Conservation (phyloP, 2,329 filamentous ascomycete species). For the Alternaria brassicicola region DNA sequence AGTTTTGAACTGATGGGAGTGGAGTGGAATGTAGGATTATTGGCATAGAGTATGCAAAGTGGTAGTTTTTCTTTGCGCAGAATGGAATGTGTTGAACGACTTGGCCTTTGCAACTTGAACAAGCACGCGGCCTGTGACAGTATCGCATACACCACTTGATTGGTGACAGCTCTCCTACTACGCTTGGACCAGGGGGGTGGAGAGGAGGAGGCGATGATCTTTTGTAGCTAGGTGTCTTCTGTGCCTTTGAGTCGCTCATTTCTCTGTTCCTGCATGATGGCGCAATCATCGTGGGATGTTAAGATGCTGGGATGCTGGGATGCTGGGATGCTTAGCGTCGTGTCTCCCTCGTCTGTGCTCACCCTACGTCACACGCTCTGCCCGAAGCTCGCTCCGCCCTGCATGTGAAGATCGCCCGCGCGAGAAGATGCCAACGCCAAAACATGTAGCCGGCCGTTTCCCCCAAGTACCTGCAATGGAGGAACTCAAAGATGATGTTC, state of each 20-base stretch:
- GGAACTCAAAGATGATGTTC: slow-evolving; percentile 27
- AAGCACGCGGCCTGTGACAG: neutral
- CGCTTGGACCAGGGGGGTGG: too few relatives aligned
- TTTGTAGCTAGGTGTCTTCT: too few relatives aligned
- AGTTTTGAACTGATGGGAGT: neutral
- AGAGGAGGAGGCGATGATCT: too few relatives aligned
- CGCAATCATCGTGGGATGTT: neutral
- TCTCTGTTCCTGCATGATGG: neutral
- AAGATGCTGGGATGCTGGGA: neutral
- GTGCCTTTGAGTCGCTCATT: too few relatives aligned
- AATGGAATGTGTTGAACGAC: slow-evolving; percentile 14
- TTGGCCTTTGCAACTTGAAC: neutral
- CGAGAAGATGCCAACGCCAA: slow-evolving; percentile 10
- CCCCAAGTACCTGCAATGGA: slow-evolving; percentile 23
- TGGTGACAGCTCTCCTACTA: neutral
- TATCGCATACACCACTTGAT: neutral
- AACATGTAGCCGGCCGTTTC: neutral
- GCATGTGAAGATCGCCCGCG: slow-evolving; percentile 36
- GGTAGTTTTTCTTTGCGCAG: slow-evolving; percentile 11
- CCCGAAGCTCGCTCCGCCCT: neutral
- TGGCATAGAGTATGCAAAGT: slow-evolving; percentile 3
- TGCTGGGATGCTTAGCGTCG: slow-evolving; percentile 30
- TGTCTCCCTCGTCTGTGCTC: slow-evolving; percentile 24
- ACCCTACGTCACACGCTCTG: slow-evolving; percentile 36
- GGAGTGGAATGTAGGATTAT: slow-evolving; percentile 27